Evolutionary conservation across 2,329 filamentous ascomycete genomes (phyloP), one percentile per base, ranked within the genome.

Genomic region (Aspergillus intermedius): DNA sequence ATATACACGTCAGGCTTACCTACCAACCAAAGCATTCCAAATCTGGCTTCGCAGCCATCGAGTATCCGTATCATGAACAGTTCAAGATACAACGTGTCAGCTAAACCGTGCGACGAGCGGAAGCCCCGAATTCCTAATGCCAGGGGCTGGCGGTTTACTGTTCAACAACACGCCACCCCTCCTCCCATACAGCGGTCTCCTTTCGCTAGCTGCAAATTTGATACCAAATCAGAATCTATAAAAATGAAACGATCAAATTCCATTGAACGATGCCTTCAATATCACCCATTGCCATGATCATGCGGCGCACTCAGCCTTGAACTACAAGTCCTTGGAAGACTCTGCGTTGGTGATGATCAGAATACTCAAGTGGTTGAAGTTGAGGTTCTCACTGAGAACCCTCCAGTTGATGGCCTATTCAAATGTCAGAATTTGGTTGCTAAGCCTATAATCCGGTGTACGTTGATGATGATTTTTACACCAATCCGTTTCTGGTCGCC

Each of bases 381-480:
- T 30, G 45, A 45, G 32, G 21, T 57, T 40, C 8, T 56, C 22
- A 34, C 44, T 23, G 42, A 42, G 28, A 42, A 15, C 28, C 51
- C 49, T n/a, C 12, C 21, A 34, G 32, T 37, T 40, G n/a, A 34
- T 12, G 35, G 37, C 44, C 44, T 42, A 48, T 46, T 42, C 47
- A 42, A 34, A n/a, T 44, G 23, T 32, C 32, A 46, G 46, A n/a
- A 54, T 46, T 21, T 60, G 4, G 55, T 63, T 22, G 54, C 54
- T 22, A 60, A 60, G 30, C 42, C 58, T 61, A 58, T 42, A 54
- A 60, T 52, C 58, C 58, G 41, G 52, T 59, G 34, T 60, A 60
- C 41, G 51, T 58, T 30, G 28, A 56, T 23, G 53, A 61, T 0
- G 46, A 51, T 8, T 54, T 54, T 5, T 49, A 45, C 48, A 25